These are phyloP conservation scores for Sarcodon sp. DNA, from an alignment of 768 basidiomycete genomes.

Conservation along the genomic window DNA sequence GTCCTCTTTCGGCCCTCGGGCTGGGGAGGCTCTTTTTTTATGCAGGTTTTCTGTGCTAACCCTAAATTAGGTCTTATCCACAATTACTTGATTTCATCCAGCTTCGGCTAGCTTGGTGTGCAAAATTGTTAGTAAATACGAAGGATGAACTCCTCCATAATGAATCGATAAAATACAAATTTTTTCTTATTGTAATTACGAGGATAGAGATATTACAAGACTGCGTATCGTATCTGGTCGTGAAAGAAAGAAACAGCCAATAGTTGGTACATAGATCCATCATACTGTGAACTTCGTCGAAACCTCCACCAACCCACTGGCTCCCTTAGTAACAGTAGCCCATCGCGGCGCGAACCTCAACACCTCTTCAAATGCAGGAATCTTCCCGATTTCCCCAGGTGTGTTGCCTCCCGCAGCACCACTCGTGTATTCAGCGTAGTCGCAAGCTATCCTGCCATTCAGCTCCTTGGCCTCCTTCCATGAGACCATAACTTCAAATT, in stretches of 20 bases:
- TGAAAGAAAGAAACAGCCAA: too few species aligned
- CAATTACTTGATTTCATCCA: too few species aligned
- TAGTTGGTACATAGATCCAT: neutral
- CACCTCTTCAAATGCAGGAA: constrained; percentile 62
- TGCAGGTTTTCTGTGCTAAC: constrained; percentile 10
- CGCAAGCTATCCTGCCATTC: constrained; percentile 40
- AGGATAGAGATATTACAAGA: too few species aligned
- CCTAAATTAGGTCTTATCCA: constrained; percentile 9
- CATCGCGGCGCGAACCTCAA: constrained; percentile 53
- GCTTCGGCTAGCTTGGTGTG: too few species aligned
- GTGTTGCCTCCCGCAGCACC: constrained; percentile 29
- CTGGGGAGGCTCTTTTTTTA: constrained; percentile 30
- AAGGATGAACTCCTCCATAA: too few species aligned
- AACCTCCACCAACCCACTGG: constrained; percentile 49
- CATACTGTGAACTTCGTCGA: constrained; percentile 20
- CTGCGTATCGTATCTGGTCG: too few species aligned
- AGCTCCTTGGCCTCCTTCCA: constrained; percentile 21
- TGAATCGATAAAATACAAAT: too few species aligned
- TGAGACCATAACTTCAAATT: constrained; percentile 30
- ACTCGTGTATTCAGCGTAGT: constrained; percentile 59
- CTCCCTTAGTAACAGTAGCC: constrained; percentile 45
- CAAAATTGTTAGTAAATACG: too few species aligned
- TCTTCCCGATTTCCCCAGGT: constrained; percentile 22
- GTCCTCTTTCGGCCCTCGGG: constrained; percentile 37
- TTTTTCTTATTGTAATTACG: too few species aligned